A percentile compares a stretch with the other conserved stretches of the same genome.
Conservation (phyloP, 257 asterid species). For the Avicennia marina region DNA sequence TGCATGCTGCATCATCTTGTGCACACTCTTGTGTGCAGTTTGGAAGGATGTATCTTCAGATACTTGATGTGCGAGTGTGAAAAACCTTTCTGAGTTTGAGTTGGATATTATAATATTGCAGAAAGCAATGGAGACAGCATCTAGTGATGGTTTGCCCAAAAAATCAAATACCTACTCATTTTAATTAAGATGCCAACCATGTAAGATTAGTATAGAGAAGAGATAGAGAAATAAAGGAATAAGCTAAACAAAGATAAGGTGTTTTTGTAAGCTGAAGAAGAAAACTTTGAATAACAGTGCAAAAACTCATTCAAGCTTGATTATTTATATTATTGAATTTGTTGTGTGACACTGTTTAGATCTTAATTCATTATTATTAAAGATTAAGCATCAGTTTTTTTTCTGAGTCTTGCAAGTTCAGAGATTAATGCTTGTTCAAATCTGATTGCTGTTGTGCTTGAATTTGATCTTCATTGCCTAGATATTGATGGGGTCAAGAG, state of each 20-base stretch:
- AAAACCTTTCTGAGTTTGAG: neutral
- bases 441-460: constrained; percentile 1
- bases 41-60: constrained; percentile 1
- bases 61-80: constrained; percentile 8
- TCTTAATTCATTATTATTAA: constrained; percentile 19
- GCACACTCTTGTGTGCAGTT: neutral
- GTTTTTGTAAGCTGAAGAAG: neutral
- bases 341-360: constrained; percentile 24
- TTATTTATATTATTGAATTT: constrained; percentile 11
- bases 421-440: neutral
- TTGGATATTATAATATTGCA: constrained; percentile 1
- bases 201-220: neutral
- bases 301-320: constrained; percentile 11
- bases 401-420: constrained; percentile 13
- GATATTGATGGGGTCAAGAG: constrained; percentile 15
- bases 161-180: constrained; percentile 8
- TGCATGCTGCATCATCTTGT: constrained; percentile 5
- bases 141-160: constrained; percentile 21
- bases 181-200: constrained; percentile 15
- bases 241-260: neutral
- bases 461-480: constrained; percentile 10
- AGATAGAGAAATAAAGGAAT: constrained; percentile 3
- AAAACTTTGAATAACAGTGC: constrained; percentile 5
- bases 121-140: constrained; percentile 5
- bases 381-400: constrained; percentile 28